Percentiles rank a stretch among this genome's conserved stretches.
Evolutionary conservation across 352 stramenopile genomes (phyloP).

Genomic region (Phytophthora ohioensis): DNA sequence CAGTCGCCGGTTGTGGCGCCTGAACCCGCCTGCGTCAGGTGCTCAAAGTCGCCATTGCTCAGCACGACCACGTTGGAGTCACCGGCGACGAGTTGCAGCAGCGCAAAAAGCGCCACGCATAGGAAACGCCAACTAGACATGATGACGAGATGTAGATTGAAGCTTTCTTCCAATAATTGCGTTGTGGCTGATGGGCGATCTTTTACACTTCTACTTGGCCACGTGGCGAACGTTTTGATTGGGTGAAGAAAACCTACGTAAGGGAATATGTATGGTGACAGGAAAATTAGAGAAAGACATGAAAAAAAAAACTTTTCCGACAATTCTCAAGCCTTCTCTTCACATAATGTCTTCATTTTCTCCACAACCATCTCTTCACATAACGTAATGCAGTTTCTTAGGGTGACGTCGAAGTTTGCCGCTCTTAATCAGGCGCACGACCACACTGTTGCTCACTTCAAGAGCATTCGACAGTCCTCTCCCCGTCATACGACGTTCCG

Average conservation of each 20-base stretch:
- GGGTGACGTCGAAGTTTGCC: conserved; percentile 47
- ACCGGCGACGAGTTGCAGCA: conserved; percentile 38
- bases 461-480: conserved; percentile 41
- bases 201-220: conserved; percentile 28
- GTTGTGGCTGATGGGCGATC: conserved; percentile 8
- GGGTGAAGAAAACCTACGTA: conserved; percentile 5
- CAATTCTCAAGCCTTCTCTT: no score
- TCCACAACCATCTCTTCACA: conserved; percentile 19
- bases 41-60: conserved; percentile 84
- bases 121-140: conserved; percentile 32
- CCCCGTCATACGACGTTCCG: conserved; percentile 43
- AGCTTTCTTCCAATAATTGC: neutral
- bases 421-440: conserved; percentile 44
- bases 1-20: conserved; percentile 93
- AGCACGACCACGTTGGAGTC: conserved; percentile 73
- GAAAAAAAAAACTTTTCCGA: no score
- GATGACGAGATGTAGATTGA: neutral
- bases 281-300: no score
- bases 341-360: no score
- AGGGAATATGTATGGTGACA: neutral
- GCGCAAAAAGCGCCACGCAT: conserved; percentile 34
- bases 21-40: conserved; percentile 90
- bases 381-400: conserved; percentile 51
- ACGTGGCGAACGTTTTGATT: conserved; percentile 25
- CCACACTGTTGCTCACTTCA: conserved; percentile 45